These are phyloP conservation scores for Phaffia rhodozyma DNA, from an alignment of 1,284 basidiomycete genomes.

Conservation along the genomic window DNA sequence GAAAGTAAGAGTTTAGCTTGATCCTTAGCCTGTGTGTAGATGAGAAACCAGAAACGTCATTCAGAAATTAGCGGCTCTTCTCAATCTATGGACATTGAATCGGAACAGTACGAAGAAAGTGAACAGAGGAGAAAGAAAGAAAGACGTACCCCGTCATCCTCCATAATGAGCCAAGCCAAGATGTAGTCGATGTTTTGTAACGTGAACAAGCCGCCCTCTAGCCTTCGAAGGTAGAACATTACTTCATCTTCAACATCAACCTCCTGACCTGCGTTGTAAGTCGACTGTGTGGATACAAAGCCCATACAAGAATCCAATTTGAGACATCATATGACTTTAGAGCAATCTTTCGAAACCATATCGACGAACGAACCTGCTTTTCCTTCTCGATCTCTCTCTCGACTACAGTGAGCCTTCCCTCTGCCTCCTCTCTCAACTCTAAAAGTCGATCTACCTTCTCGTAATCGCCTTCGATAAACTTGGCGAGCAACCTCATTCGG, in stretches of 20 bases:
- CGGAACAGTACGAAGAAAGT: constrained; percentile 8
- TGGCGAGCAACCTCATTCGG: constrained; percentile 72
- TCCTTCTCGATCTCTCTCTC: constrained; percentile 55
- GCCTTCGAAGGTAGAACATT: constrained; percentile 63
- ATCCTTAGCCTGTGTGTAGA: constrained; percentile 35
- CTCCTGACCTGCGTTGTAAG: constrained; percentile 48
- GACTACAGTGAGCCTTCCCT: constrained; percentile 45
- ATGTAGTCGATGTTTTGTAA: constrained; percentile 87
- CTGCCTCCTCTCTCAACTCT: constrained; percentile 66
- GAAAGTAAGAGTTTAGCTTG: constrained; percentile 64
- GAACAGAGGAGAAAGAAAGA: background rate
- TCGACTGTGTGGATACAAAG: constrained; percentile 36
- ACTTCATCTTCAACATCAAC: constrained; percentile 39
- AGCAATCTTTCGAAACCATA: background rate
- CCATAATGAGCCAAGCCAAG: constrained; percentile 90
- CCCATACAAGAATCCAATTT: background rate
- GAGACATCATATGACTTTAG: background rate
- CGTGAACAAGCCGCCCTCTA: constrained; percentile 78
- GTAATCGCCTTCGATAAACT: constrained; percentile 84
- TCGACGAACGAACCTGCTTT: constrained; percentile 43
- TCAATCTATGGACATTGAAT: background rate
- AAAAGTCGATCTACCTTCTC: constrained; percentile 87
- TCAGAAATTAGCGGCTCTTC: background rate
- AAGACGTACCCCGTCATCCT: constrained; percentile 80
- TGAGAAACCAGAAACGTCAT: background rate